Base-by-base conservation (phyloP, 2,329 filamentous ascomycete genomes). In the Clarireedia hainanense region DNA sequence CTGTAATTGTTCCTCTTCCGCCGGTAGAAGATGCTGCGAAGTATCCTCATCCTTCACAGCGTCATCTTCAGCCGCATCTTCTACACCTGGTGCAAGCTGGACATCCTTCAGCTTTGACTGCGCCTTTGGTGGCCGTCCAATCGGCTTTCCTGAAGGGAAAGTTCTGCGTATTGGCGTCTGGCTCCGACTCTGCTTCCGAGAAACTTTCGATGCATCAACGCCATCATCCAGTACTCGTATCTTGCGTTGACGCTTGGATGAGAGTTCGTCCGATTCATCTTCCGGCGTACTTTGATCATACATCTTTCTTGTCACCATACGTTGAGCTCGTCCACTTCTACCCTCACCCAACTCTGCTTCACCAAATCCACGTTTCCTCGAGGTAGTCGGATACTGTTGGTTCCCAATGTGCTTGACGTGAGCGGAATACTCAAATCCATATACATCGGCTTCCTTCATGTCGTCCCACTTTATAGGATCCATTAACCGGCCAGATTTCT, bases 401-500 rank as follows among this genome's bases (percentile, higher is more conserved):
- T 74, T 73, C 20, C 81, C 80, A 57, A 84, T 74, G 67, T 80
- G 80, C 58, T 75, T 76, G 2, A 77, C 75, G 51, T 81, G 77
- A 9, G 77, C 74, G 61, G 84, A 81, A 61, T 84, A 81, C 58
- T 83, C 78, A 62, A 84, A 84, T 15, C 78, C 77, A 63, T 84
- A 85, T 1, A 76, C 74, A 58, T 78, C 74, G 6, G 82, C 80
- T 75, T 68, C 84, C 80, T 65, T 85, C 78, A 52, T 61, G 48
- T 66, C 64, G 26, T 69, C 64, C 40, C 64, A 69, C 14, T 63
- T 63, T 12, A 63, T 57, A 7, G 58, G 58, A 52, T 65, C 63
- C 27, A 64, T 57, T 3, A 64, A 45, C 12, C 62, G 37, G 47
- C 62, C 62, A 27, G 43, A 46, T 45, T 65, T 63, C 17, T 64